These are phyloP conservation scores for Fusarium sp. DNA, from an alignment of 2,329 filamentous ascomycete species.

Conservation along the genomic window DNA sequence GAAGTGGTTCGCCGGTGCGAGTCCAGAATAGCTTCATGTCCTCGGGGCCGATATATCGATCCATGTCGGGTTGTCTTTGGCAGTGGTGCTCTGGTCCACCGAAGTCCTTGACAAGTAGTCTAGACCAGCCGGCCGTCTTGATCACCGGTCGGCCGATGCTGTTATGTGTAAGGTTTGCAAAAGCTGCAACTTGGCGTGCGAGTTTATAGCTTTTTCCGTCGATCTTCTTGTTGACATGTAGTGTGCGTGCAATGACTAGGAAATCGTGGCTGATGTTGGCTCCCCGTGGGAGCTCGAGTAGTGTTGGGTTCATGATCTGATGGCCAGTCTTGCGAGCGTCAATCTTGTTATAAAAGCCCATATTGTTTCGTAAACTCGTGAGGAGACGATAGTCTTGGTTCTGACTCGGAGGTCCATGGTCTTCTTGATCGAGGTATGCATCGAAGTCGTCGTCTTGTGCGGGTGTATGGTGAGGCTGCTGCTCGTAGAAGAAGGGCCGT, in stretches of 20 bases:
- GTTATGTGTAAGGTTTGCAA: slow-evolving; percentile 35
- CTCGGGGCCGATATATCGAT: slow-evolving; percentile 39
- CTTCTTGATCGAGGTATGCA: slow-evolving; percentile 5
- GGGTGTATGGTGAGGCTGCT: slow-evolving; percentile 13
- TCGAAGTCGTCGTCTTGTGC: slow-evolving; percentile 10
- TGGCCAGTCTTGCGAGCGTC: slow-evolving; percentile 29
- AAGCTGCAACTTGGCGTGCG: slow-evolving; percentile 37
- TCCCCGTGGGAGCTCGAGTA: slow-evolving; percentile 34
- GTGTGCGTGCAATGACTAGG: slow-evolving; percentile 37
- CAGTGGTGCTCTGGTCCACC: slow-evolving; percentile 40
- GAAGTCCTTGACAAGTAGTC: slow-evolving; percentile 34
- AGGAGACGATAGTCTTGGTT: slow-evolving; percentile 34
- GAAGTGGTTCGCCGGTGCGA: slow-evolving; percentile 36
- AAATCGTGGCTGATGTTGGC: slow-evolving; percentile 33
- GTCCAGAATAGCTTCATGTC: slow-evolving; percentile 49
- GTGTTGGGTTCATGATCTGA: slow-evolving; percentile 38
- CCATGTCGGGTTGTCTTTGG: slow-evolving; percentile 38
- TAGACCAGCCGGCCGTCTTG: slow-evolving; percentile 27
- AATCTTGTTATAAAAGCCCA: slow-evolving; percentile 42
- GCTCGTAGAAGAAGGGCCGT: slow-evolving; percentile 36
- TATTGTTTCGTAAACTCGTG: slow-evolving; percentile 35
- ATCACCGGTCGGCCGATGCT: slow-evolving; percentile 20
- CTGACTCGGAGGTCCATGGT: background rate
- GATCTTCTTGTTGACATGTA: slow-evolving; percentile 24
- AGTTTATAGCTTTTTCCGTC: slow-evolving; percentile 25